Evolutionary conservation across 345 rosid genomes (phyloP).

Genomic region (Noccaea caerulescens): DNA sequence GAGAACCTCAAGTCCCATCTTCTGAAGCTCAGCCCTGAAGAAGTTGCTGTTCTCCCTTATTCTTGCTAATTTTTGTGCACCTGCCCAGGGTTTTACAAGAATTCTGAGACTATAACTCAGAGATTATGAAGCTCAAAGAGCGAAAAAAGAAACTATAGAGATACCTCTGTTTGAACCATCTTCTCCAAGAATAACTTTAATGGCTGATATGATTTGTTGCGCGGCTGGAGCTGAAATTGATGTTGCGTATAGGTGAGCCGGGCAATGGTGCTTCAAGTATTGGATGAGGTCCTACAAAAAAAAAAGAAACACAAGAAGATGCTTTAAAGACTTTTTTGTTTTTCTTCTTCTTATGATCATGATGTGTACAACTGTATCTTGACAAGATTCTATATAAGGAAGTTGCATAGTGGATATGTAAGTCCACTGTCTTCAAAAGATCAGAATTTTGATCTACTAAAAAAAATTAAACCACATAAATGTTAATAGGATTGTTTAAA

Average conservation of each 20-base stretch:
- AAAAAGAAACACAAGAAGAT: background rate
- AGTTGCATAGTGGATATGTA: background rate
- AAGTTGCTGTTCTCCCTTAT: constrained; percentile 97
- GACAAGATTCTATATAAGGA: background rate
- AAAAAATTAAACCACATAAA: background rate
- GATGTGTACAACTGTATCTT: no score
- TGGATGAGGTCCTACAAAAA: constrained; percentile 71
- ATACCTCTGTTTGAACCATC: constrained; percentile 92
- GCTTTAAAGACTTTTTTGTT: no score
- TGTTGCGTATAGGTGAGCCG: constrained; percentile 97
- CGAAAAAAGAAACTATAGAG: background rate
- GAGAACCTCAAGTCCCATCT: constrained; percentile 96
- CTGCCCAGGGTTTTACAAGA: constrained; percentile 42
- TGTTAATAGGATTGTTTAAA: constrained; percentile 31
- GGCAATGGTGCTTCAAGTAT: constrained; percentile 71
- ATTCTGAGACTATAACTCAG: background rate
- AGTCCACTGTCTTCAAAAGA: background rate
- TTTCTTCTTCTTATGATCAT: no score
- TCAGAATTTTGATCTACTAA: background rate
- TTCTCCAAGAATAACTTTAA: constrained; percentile 88
- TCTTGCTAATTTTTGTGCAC: constrained; percentile 86
- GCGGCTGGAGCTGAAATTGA: constrained; percentile 93
- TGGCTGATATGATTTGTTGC: constrained; percentile 81
- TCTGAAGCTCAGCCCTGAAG: constrained; percentile 84
- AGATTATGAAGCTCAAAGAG: constrained; percentile 7